These are phyloP conservation scores for Myrica gale DNA, from an alignment of 306 rosid genomes.

Conservation along the genomic window DNA sequence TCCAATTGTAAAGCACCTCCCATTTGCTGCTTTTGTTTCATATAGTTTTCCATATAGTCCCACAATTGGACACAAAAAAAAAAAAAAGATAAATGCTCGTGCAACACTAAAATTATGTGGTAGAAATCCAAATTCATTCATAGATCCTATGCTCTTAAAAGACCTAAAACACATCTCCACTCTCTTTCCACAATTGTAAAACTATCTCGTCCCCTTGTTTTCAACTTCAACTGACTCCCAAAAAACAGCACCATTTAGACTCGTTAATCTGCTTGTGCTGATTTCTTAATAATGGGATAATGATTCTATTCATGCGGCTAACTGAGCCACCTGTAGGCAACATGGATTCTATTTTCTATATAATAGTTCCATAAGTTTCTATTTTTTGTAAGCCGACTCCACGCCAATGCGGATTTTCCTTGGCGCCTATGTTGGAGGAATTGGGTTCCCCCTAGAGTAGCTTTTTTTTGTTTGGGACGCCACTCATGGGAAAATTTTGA, in stretches of 20 bases:
- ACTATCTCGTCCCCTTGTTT: not conserved
- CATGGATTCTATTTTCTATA: not conserved
- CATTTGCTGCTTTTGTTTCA: no score
- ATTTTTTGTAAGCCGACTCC: no score
- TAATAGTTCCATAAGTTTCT: not conserved
- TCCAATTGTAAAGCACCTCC: no score
- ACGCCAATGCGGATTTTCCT: no score
- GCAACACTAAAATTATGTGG: not conserved
- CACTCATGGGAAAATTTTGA: no score
- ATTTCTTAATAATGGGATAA: not conserved
- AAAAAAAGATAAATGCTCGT: not conserved
- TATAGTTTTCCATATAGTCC: no score
- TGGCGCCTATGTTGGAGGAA: no score
- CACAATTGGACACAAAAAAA: not conserved
- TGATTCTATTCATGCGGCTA: not conserved
- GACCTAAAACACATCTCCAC: not conserved
- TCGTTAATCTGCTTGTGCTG: not conserved
- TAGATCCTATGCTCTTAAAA: not conserved
- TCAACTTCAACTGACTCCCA: not conserved
- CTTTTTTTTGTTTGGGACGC: no score
- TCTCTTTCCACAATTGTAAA: not conserved
- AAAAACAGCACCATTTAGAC: not conserved
- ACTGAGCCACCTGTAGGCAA: not conserved
- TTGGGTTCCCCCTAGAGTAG: no score
- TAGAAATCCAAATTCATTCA: not conserved